These are phyloP conservation scores for Arachnomyces sp. DNA, from an alignment of 2,329 filamentous ascomycete genomes.

Conservation along the genomic window DNA sequence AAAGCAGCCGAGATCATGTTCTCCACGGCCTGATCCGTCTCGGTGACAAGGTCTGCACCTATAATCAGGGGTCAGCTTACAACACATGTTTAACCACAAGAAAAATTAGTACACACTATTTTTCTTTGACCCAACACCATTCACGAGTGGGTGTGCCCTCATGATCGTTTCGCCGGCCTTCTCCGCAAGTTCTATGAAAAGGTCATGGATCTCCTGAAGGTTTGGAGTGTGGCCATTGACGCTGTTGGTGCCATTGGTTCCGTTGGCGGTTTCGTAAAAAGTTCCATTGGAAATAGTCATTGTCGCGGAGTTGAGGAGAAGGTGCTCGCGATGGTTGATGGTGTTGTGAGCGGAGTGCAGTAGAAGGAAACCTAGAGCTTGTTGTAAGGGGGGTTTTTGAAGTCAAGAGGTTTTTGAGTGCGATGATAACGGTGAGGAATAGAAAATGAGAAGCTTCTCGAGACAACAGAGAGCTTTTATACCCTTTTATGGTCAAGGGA, in stretches of 20 bases:
- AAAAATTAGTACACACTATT: constrained; percentile 30
- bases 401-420: too few relatives aligned
- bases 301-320: too few relatives aligned
- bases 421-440: too few relatives aligned
- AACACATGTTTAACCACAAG: neutral
- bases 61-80: neutral
- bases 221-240: constrained; percentile 12
- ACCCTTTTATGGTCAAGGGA: too few relatives aligned
- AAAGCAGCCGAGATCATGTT: constrained; percentile 47
- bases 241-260: too few relatives aligned
- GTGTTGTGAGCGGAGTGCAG: too few relatives aligned
- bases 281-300: too few relatives aligned
- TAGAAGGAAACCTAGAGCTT: too few relatives aligned
- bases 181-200: constrained; percentile 31
- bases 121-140: constrained; percentile 35
- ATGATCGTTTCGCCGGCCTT: constrained; percentile 37
- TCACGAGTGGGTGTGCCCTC: constrained; percentile 31
- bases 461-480: too few relatives aligned
- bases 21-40: constrained; percentile 56
- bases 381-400: too few relatives aligned
- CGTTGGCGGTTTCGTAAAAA: neutral
- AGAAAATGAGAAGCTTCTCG: too few relatives aligned
- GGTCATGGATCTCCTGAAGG: constrained; percentile 35
- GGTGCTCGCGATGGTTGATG: too few relatives aligned
- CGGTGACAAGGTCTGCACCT: constrained; percentile 55